Conservation (phyloP, 2,329 filamentous ascomycete genomes). For the Hypoxylon sp. region DNA sequence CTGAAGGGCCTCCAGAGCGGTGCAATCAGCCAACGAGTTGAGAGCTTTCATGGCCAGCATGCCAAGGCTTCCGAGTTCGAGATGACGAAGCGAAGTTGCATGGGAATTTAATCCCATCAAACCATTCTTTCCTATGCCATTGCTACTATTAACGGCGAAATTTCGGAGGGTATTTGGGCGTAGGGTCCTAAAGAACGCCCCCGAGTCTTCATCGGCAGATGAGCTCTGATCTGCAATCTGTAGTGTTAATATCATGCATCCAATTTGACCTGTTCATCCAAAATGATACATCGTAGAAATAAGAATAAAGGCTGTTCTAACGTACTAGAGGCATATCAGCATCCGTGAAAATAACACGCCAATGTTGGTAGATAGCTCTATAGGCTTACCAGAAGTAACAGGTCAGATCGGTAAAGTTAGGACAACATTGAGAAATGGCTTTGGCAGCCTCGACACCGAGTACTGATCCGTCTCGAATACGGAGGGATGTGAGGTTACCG, state of each 20-base stretch:
- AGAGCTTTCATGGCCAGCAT: constrained; percentile 51
- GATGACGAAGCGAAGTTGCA: constrained; percentile 54
- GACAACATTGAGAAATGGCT: constrained; percentile 71
- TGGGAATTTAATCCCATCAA: constrained; percentile 67
- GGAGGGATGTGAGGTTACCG: constrained; percentile 70
- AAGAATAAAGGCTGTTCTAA: background rate
- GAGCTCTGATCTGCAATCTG: constrained; percentile 51
- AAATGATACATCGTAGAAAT: background rate
- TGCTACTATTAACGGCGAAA: constrained; percentile 71
- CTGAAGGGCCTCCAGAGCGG: constrained; percentile 54
- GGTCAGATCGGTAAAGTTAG: constrained; percentile 71
- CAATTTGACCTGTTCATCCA: background rate
- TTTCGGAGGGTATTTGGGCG: constrained; percentile 69
- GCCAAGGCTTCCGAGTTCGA: constrained; percentile 54
- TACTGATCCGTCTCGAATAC: constrained; percentile 72
- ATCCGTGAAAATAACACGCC: background rate
- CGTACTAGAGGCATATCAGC: constrained; percentile 33
- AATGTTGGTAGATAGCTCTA: background rate
- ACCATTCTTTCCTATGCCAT: constrained; percentile 67
- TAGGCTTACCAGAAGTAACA: constrained; percentile 62
- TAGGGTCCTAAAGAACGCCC: constrained; percentile 70
- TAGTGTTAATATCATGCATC: constrained; percentile 11
- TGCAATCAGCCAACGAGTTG: constrained; percentile 54
- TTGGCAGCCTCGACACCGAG: constrained; percentile 68
- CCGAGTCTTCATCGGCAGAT: constrained; percentile 70